Evolutionary conservation across 2,329 filamentous ascomycete genomes (phyloP), one percentile per base, ranked within the genome.

Genomic region (Mycosphaerella arachidis): DNA sequence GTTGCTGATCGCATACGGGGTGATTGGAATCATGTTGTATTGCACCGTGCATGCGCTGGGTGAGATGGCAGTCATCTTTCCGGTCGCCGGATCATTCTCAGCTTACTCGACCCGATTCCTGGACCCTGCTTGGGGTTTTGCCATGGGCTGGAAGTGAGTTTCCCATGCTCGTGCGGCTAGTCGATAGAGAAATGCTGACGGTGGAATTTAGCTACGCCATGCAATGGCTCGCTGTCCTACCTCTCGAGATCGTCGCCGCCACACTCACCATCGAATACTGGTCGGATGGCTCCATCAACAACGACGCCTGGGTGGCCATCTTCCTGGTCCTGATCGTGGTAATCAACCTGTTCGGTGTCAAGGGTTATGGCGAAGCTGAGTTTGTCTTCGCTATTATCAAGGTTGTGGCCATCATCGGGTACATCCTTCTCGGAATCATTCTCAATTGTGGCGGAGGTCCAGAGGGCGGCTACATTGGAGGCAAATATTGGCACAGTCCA

Each of bases 401-500:
- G 61, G 67, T 75, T 46, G 59, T 71, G 18, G 72, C 85, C 50
- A 81, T 82, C 67, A 75, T 82, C 9, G 86, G 85, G 5, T 88
- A 88, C 71, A 88, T 88, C 70, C 79, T 89, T 64, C 74, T 87
- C 29, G 84, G 82, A 48, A 84, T 87, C 56, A 73, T 86, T 58
- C 80, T 86, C 67, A 79, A 85, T 70, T 78, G 75, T 56, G 84
- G 84, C 48, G 84, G 82, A 55, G 85, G 84, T 1, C 84, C 85
- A 3, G 55, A 63, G 9, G 66, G 63, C 40, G 81, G 83, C 40
- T 85, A 87, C 69, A 81, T 87, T 48, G 85, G 86, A 16, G 84
- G 80, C 20, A 78, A 78, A 46, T 86, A 83, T 75, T 73, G 72
- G 71, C 56, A 65, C 24, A 52, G 69, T 18, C 69, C 70, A 9